These are phyloP conservation scores for Pichia norvegensis DNA, from an alignment of 1,139 yeast species.

Conservation along the genomic window DNA sequence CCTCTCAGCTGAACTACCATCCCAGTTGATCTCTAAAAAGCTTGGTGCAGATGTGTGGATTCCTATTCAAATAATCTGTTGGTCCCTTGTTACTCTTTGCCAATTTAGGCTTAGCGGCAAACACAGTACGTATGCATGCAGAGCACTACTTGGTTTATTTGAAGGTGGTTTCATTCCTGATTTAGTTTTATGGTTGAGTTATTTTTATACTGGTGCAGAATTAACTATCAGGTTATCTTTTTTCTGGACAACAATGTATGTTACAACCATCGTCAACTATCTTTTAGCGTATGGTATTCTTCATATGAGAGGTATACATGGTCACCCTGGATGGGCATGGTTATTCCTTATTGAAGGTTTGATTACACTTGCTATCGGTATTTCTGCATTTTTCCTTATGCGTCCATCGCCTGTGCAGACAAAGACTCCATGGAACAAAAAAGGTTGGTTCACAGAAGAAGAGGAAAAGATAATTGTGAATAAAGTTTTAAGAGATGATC, in stretches of 20 bases:
- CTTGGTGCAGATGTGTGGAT: conserved; percentile 49
- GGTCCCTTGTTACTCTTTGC: conserved; percentile 44
- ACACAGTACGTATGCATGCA: conserved; percentile 33
- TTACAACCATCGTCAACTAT: conserved; percentile 35
- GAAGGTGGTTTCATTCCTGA: conserved; percentile 57
- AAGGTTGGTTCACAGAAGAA: conserved; percentile 56
- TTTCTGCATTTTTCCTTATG: conserved; percentile 47
- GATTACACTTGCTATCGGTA: conserved; percentile 48
- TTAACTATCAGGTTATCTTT: conserved; percentile 42
- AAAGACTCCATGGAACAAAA: conserved; percentile 35
- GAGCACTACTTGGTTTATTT: conserved; percentile 41
- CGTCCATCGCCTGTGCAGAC: conserved; percentile 54
- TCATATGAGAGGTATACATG: conserved; percentile 34
- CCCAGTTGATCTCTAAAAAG: conserved; percentile 45
- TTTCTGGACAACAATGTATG: conserved; percentile 42
- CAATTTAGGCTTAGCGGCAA: conserved; percentile 37
- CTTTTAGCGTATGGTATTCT: conserved; percentile 41
- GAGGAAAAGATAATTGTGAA: conserved; percentile 60
- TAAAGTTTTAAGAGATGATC: conserved; percentile 58
- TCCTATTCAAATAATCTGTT: conserved; percentile 42
- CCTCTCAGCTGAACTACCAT: conserved; percentile 46
- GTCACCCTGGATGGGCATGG: conserved; percentile 55
- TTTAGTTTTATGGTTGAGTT: conserved; percentile 46
- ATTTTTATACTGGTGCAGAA: conserved; percentile 47
- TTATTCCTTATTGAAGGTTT: conserved; percentile 58